Conservation (phyloP, 495 filamentous ascomycete genomes). For the Venustampulla echinocandica region DNA sequence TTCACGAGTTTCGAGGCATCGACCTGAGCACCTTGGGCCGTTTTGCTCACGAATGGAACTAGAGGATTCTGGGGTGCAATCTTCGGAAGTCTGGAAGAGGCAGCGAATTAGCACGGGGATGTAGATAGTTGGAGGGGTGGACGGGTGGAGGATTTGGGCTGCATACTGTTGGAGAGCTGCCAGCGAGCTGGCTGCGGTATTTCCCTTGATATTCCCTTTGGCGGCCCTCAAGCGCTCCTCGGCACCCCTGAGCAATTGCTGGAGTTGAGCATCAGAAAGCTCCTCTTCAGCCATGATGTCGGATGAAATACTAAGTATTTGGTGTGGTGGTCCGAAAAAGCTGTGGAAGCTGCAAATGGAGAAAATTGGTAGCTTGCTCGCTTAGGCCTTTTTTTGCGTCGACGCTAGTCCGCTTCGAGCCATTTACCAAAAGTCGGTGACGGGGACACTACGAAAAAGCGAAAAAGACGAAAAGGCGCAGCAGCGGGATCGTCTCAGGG, state of each 20-base stretch:
- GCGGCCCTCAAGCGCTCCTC: slow-evolving; percentile 42
- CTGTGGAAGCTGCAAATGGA: neutral
- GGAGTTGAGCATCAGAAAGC: slow-evolving; percentile 50
- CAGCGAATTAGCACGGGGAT: slow-evolving; percentile 4
- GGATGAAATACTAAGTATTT: neutral
- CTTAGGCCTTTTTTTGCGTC: neutral
- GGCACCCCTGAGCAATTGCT: slow-evolving; percentile 55
- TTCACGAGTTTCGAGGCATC: slow-evolving; percentile 40
- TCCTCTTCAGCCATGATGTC: slow-evolving; percentile 38
- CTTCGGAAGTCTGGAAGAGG: slow-evolving; percentile 11
- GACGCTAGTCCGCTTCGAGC: neutral
- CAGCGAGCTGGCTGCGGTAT: neutral
- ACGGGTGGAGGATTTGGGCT: no score
- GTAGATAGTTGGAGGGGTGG: neutral
- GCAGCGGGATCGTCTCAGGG: neutral
- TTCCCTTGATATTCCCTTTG: slow-evolving; percentile 4
- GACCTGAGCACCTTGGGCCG: slow-evolving; percentile 35
- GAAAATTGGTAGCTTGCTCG: neutral
- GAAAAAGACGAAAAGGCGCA: neutral
- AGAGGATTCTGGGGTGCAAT: slow-evolving; percentile 11
- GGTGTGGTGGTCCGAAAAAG: neutral
- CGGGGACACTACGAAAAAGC: neutral
- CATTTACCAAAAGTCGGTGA: slow-evolving; percentile 7
- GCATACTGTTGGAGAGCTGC: slow-evolving; percentile 2
- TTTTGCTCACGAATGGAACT: slow-evolving; percentile 39